phyloP scores from a whole-genome alignment of 2,329 filamentous ascomycete genomes.

The Eurotiales sp. region DNA sequence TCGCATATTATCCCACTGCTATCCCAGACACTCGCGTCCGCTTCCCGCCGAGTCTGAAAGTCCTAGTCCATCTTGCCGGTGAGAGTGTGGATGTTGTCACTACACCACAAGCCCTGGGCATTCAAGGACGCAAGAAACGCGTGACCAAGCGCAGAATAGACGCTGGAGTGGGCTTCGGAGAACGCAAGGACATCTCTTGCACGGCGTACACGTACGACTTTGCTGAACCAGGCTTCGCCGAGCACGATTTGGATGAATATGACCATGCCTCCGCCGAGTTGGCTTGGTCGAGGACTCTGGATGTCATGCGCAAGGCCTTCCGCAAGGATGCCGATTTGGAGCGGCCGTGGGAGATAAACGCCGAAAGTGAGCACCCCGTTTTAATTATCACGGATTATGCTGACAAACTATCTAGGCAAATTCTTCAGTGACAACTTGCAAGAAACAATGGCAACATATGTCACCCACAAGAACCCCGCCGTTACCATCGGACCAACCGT shows the following conservation, averaged over 20 bases:
- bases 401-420: constrained; percentile 20
- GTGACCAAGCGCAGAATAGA: constrained; percentile 48
- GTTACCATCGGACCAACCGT: constrained; percentile 34
- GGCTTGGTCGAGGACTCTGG: constrained; percentile 65
- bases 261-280: constrained; percentile 61
- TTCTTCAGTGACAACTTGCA: constrained; percentile 30
- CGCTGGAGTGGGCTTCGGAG: constrained; percentile 50
- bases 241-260: constrained; percentile 65
- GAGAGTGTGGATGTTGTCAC: constrained; percentile 47
- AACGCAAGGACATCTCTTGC: constrained; percentile 31
- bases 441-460: constrained; percentile 30
- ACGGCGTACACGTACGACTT: constrained; percentile 52
- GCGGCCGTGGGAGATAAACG: constrained; percentile 32
- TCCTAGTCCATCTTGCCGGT: constrained; percentile 58
- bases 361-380: constrained; percentile 29
- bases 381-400: no score
- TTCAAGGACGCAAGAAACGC: constrained; percentile 47
- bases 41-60: constrained; percentile 37
- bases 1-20: constrained; percentile 61
- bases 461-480: constrained; percentile 25
- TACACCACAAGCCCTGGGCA: constrained; percentile 49
- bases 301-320: constrained; percentile 59
- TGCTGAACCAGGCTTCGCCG: constrained; percentile 64
- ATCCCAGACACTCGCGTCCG: constrained; percentile 49
- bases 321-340: constrained; percentile 35